Percentiles rank a stretch among this genome's conserved stretches.
phyloP scores from a whole-genome alignment of 306 rosid genomes.

The Prunus davidiana region DNA sequence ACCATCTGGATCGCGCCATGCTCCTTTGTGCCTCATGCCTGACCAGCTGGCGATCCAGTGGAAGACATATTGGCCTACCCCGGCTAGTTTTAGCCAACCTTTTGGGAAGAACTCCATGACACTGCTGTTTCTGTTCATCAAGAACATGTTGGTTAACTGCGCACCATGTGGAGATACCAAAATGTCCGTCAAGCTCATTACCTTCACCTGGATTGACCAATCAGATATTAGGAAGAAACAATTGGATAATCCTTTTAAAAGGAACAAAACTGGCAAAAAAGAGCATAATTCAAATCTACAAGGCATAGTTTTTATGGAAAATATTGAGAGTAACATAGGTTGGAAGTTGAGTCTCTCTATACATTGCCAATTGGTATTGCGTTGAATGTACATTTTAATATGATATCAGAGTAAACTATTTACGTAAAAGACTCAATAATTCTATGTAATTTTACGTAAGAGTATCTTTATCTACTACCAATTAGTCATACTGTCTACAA shows the following conservation, averaged over 20 bases:
- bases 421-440: too few species aligned
- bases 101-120: constrained; percentile 73
- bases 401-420: too few species aligned
- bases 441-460: too few species aligned
- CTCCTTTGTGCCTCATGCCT: constrained; percentile 59
- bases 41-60: constrained; percentile 73
- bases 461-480: too few species aligned
- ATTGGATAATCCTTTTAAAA: too few species aligned
- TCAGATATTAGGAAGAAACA: background rate
- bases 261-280: background rate
- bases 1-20: constrained; percentile 63
- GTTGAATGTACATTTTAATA: too few species aligned
- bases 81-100: constrained; percentile 66
- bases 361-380: too few species aligned
- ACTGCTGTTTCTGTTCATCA: constrained; percentile 67
- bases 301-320: too few species aligned
- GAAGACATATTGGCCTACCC: constrained; percentile 61
- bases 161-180: constrained; percentile 70
- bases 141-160: constrained; percentile 58
- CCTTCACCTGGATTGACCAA: constrained; percentile 36
- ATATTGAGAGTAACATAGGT: too few species aligned
- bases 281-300: background rate
- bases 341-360: too few species aligned
- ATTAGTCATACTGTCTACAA: too few species aligned
- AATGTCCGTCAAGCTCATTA: constrained; percentile 62